phyloP scores from a whole-genome alignment of 805 yeast genomes.

The Candida methanosorbosa region DNA sequence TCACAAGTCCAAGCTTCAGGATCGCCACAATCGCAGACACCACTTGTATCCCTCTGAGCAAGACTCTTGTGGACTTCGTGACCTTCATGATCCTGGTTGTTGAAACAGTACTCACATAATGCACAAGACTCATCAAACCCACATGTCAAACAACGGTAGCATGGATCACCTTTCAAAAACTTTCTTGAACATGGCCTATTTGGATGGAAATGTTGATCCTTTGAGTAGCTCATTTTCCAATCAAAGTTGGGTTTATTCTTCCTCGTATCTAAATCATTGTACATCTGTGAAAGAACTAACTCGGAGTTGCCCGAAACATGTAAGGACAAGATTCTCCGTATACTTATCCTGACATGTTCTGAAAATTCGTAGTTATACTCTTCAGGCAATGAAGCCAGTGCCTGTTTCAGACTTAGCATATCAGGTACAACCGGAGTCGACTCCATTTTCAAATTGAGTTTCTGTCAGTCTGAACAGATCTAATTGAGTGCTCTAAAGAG shows the following conservation, averaged over 20 bases:
- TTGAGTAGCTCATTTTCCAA: conserved; percentile 4
- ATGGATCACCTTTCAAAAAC: conserved; percentile 72
- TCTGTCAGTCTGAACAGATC: too few species aligned
- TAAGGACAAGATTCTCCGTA: conserved; percentile 34
- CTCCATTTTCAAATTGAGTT: too few species aligned
- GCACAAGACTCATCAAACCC: conserved; percentile 82
- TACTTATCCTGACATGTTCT: conserved; percentile 18
- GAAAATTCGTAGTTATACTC: conserved; percentile 23
- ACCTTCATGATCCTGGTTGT: conserved; percentile 57
- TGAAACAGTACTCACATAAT: conserved; percentile 68
- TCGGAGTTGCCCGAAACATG: conserved; percentile 34
- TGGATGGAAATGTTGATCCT: conserved; percentile 10
- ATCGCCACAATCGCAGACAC: conserved; percentile 87
- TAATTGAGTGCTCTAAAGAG: too few species aligned
- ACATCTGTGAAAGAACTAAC: conserved; percentile 30
- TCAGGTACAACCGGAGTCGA: too few species aligned
- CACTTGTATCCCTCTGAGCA: conserved; percentile 59
- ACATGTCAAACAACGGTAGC: conserved; percentile 67
- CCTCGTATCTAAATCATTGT: conserved; percentile 6
- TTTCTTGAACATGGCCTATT: conserved; percentile 66
- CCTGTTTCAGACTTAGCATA: too few species aligned
- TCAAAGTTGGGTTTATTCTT: conserved; percentile 11
- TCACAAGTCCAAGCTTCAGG: conserved; percentile 67
- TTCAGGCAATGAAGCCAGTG: conserved; percentile 31
- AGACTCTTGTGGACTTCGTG: conserved; percentile 64